Evolutionary conservation across 192 early-diverging fungal species (phyloP).

Genomic region (Chytriomyces sp.): DNA sequence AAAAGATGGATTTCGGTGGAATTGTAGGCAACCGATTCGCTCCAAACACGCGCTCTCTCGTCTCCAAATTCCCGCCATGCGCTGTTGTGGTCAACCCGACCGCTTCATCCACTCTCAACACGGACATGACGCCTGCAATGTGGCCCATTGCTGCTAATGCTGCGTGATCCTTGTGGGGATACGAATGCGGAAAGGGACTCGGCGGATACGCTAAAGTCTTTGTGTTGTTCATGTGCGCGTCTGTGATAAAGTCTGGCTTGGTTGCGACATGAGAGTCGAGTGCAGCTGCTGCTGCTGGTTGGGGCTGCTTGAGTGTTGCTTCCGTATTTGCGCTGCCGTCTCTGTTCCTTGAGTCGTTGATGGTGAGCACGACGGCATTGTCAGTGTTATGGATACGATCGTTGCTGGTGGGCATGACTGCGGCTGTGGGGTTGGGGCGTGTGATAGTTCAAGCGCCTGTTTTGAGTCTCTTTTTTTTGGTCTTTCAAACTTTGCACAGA

Average conservation of each 20-base stretch:
- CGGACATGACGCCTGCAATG: conserved; percentile 8
- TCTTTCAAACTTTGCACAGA: too few relatives aligned
- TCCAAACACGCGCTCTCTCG: conserved; percentile 39
- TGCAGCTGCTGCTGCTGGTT: too few relatives aligned
- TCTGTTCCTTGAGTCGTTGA: too few relatives aligned
- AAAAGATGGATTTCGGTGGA: conserved; percentile 38
- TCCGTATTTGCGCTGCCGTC: too few relatives aligned
- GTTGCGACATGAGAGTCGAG: too few relatives aligned
- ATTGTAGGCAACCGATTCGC: conserved; percentile 52
- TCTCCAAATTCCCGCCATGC: not conserved
- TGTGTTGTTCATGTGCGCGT: not conserved
- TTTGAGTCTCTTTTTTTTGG: too few relatives aligned
- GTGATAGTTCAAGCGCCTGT: too few relatives aligned
- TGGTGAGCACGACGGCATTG: too few relatives aligned
- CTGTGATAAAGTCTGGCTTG: not conserved
- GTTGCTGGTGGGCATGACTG: too few relatives aligned
- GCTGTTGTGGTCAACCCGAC: not conserved
- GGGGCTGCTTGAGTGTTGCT: too few relatives aligned
- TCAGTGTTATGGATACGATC: too few relatives aligned
- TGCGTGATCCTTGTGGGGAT: conserved; percentile 52
- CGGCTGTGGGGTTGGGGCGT: too few relatives aligned
- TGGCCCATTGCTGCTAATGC: conserved; percentile 32
- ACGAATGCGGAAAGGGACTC: conserved; percentile 46
- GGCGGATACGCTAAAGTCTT: conserved; percentile 25
- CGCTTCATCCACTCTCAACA: conserved; percentile 8